phyloP scores from a whole-genome alignment of 2,329 filamentous ascomycete species.

The Stagonosporopsis chrysanthemi region DNA sequence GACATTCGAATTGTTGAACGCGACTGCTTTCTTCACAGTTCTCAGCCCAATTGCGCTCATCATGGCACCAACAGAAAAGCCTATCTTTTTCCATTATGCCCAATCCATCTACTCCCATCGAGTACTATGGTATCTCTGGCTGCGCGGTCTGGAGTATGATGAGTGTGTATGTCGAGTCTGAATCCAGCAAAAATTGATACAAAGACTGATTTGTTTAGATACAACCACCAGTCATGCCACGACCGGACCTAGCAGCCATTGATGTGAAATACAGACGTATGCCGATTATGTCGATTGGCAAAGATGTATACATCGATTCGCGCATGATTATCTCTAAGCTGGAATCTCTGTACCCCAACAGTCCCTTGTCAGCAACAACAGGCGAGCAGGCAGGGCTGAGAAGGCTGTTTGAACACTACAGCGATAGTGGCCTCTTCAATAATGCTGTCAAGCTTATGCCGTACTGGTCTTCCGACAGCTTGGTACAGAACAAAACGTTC shows the following conservation, averaged over 20 bases:
- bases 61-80: constrained; percentile 47
- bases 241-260: constrained; percentile 40
- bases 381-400: constrained; percentile 57
- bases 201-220: constrained; percentile 54
- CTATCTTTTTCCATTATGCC: constrained; percentile 72
- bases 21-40: no score
- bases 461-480: constrained; percentile 57
- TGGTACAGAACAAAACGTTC: constrained; percentile 67
- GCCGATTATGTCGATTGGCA: constrained; percentile 41
- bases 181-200: neutral
- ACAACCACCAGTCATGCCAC: constrained; percentile 58
- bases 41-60: neutral
- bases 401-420: constrained; percentile 64
- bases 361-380: constrained; percentile 21
- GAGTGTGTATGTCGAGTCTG: constrained; percentile 66
- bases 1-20: no score
- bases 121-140: constrained; percentile 71
- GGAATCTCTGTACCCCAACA: constrained; percentile 31
- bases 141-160: constrained; percentile 70
- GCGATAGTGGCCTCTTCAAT: constrained; percentile 65
- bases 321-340: constrained; percentile 43
- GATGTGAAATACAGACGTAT: constrained; percentile 50
- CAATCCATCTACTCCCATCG: constrained; percentile 70
- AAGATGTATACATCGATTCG: constrained; percentile 45
- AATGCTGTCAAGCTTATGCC: constrained; percentile 65